Base-by-base conservation (phyloP, 2,329 filamentous ascomycete species). In the Monosporascus sp. region DNA sequence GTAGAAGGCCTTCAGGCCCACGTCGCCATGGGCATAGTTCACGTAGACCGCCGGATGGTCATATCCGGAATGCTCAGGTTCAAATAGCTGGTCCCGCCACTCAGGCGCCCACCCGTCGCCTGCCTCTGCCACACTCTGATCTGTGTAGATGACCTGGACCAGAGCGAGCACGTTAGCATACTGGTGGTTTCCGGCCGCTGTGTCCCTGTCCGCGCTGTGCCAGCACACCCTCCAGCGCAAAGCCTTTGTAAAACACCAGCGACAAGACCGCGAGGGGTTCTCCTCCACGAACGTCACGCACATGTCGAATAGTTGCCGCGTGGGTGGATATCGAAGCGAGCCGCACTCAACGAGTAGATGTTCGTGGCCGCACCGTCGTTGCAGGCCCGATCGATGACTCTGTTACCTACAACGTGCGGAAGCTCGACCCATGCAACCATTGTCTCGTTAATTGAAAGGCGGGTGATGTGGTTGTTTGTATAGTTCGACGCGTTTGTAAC, bases 21-120 rank as follows among this genome's bases (percentile, higher is more conserved):
- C 56, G 44, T 56, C 54, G 1, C 56, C 56, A 48, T 56, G 54
- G 3, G 54, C 56, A 37, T 58, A 58, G 46, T 58, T 58, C 37
- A 53, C n/a, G 37, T 58, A 58, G 3, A 56, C 44, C 6, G 44
- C 43, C 48, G 50, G 38, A 5, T 24, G 50, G 20, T 46, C 38
- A 46, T 58, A 56, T 15, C 56, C 54, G 1, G 56, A 56, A 46
- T 49, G 27, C 25, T 54, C 24, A 22, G 50, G 48, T 22, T 52
- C 25, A 3, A 39, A 20, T 3, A 54, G 25, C 45, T 51, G 20
- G 35, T 56, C 48, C 20, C 56, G 54, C 46, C 50, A 50, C 3
- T 44, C 14, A 3, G 20, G 35, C n/a, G 39, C 56, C 54, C 54
- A 58, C 3, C 38, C 48, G 5, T 54, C 51, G 8, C 50, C 56